phyloP scores from a whole-genome alignment of 345 rosid species.

The Melaleuca quinquenervia region DNA sequence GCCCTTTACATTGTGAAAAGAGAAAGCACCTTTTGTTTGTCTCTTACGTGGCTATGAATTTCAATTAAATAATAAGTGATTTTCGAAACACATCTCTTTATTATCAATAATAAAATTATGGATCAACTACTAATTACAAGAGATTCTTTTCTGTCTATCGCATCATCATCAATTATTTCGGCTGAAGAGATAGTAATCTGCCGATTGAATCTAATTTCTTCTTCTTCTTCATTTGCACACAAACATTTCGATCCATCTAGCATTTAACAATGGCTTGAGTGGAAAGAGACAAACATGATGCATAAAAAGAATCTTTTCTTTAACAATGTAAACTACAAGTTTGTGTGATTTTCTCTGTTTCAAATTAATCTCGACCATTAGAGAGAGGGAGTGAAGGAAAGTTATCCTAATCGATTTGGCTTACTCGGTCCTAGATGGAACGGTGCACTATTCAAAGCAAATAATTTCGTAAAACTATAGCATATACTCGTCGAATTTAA shows the following conservation, averaged over 20 bases:
- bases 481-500: no score
- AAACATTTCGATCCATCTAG: background rate
- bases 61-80: rapidly evolving
- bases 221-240: background rate
- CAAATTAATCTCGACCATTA: no score
- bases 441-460: no score
- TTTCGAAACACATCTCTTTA: rapidly evolving
- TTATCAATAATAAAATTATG: background rate
- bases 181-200: background rate
- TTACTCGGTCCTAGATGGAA: no score
- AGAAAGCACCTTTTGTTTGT: background rate
- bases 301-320: background rate
- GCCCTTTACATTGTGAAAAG: background rate
- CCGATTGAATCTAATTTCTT: background rate
- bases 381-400: no score
- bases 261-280: background rate
- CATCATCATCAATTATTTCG: background rate
- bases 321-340: background rate
- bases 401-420: no score
- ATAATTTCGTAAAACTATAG: no score
- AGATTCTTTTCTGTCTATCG: rapidly evolving
- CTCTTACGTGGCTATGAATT: rapidly evolving
- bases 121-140: rapidly evolving
- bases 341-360: background rate
- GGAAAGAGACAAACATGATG: background rate